Percentiles rank a stretch among this genome's conserved stretches.
phyloP scores from a whole-genome alignment of 1,139 yeast species.

The Yarrowia galli region DNA sequence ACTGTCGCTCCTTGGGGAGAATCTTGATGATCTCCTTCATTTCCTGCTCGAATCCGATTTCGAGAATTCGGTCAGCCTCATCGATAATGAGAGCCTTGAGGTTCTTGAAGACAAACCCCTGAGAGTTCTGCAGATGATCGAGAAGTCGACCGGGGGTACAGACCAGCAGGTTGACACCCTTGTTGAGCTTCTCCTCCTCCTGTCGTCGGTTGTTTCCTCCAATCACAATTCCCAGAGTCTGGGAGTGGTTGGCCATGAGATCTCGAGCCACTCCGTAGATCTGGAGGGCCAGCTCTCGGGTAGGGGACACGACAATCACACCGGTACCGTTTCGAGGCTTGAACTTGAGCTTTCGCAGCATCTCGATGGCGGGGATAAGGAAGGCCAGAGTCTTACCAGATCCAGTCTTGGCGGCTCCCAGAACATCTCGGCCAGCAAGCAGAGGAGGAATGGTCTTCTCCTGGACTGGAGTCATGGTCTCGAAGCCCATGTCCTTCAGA shows the following conservation, averaged over 20 bases:
- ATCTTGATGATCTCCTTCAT: constrained; percentile 96
- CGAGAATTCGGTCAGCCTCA: constrained; percentile 96
- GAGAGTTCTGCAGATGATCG: constrained; percentile 95
- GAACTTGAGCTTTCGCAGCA: constrained; percentile 84
- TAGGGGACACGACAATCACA: constrained; percentile 84
- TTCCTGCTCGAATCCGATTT: constrained; percentile 97
- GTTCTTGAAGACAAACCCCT: constrained; percentile 92
- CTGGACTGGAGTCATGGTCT: constrained; percentile 90
- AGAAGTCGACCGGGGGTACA: constrained; percentile 98
- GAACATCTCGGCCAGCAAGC: constrained; percentile 91
- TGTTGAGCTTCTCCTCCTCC: constrained; percentile 90
- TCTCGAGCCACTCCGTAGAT: constrained; percentile 97
- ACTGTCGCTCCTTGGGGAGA: constrained; percentile 92
- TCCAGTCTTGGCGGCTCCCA: constrained; percentile 98
- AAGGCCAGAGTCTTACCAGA: constrained; percentile 98
- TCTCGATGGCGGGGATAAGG: constrained; percentile 91
- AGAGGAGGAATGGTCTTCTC: constrained; percentile 94
- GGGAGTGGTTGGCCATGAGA: constrained; percentile 87
- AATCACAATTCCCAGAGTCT: constrained; percentile 94
- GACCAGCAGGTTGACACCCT: constrained; percentile 91
- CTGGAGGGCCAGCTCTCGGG: constrained; percentile 92
- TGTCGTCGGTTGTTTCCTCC: constrained; percentile 99
- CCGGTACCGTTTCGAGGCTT: constrained; percentile 95
- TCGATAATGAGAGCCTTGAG: constrained; percentile 92
- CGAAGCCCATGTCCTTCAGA: constrained; percentile 84